phyloP scores from a whole-genome alignment of 129 eudicot species.

The Ambrosia trifida region DNA sequence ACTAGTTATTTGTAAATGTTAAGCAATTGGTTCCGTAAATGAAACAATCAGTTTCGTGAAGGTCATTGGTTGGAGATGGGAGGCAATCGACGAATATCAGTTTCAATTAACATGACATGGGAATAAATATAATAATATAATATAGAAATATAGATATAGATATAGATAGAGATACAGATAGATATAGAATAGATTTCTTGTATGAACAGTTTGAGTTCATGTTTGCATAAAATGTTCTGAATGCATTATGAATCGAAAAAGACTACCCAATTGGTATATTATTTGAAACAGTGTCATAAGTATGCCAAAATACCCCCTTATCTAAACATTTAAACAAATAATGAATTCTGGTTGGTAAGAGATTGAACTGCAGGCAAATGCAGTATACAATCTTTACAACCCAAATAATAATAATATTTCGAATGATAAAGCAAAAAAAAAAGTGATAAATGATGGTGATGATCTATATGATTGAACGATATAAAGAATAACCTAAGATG shows the following conservation, averaged over 20 bases:
- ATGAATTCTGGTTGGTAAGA: constrained; percentile 28
- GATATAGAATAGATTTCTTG: too few species aligned
- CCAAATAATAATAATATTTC: constrained; percentile 25
- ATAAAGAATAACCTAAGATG: constrained; percentile 37
- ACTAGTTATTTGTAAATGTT: too few species aligned
- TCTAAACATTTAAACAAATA: constrained; percentile 18
- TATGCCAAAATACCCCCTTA: constrained; percentile 29
- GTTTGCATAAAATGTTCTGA: not conserved
- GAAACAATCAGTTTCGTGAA: too few species aligned
- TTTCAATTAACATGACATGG: too few species aligned
- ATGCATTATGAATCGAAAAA: constrained; percentile 9
- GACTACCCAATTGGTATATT: constrained; percentile 27
- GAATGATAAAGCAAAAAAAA: constrained; percentile 20
- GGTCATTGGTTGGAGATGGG: too few species aligned
- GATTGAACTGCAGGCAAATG: constrained; percentile 39
- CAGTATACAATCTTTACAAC: constrained; percentile 33
- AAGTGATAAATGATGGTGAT: not conserved
- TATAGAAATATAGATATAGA: too few species aligned
- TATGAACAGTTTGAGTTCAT: not conserved
- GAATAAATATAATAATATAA: too few species aligned
- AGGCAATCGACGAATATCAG: too few species aligned
- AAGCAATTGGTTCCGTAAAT: too few species aligned
- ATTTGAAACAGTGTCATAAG: constrained; percentile 19
- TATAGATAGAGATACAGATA: too few species aligned
- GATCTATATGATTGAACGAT: constrained; percentile 6